phyloP scores from a whole-genome alignment of 192 early-diverging fungal genomes.

The Obelidium mucronatum region DNA sequence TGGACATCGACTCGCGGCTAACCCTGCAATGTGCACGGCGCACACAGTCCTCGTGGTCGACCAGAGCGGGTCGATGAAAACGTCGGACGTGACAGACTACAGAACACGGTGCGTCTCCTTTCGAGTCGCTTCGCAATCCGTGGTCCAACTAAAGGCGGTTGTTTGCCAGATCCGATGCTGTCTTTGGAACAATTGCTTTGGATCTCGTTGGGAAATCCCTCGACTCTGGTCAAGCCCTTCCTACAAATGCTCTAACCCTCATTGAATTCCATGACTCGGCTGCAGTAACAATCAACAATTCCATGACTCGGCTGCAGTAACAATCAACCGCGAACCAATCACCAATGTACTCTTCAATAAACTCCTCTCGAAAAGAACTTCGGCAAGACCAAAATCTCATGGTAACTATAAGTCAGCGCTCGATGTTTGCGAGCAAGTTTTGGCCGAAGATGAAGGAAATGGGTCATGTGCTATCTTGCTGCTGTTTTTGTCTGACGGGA shows the following conservation, averaged over 20 bases:
- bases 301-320: neutral
- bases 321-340: constrained; percentile 9
- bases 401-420: neutral
- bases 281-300: neutral
- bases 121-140: neutral
- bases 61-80: neutral
- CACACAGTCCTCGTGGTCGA: constrained; percentile 4
- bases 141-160: neutral
- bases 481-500: neutral
- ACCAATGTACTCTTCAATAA: constrained; percentile 6
- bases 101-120: neutral
- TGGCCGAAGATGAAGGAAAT: neutral
- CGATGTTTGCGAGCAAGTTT: neutral
- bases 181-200: neutral
- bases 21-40: neutral
- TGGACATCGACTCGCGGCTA: neutral
- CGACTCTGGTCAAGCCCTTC: neutral
- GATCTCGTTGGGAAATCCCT: neutral
- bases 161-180: neutral
- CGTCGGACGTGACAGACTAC: neutral
- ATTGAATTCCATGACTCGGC: neutral
- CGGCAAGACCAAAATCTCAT: neutral
- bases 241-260: neutral
- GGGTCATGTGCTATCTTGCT: neutral
- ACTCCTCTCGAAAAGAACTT: neutral